A percentile compares a stretch with the other conserved stretches of the same genome.
phyloP scores from a whole-genome alignment of 106 monocot genomes.

The Acanthochlamys bracteata region DNA sequence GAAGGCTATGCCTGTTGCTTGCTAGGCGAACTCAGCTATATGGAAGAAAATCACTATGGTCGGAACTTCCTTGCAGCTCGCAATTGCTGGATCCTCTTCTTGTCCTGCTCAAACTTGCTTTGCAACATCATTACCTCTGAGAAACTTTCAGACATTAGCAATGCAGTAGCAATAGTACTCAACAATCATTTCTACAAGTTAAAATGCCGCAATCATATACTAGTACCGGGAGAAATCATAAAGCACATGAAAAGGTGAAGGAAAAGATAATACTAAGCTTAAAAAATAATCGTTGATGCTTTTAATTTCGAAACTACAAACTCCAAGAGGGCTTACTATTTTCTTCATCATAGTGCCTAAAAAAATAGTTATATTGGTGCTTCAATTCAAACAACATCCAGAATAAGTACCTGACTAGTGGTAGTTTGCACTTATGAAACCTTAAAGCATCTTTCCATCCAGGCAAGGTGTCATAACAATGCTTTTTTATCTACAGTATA shows the following conservation, averaged over 20 bases:
- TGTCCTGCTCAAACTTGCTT: slow-evolving; percentile 83
- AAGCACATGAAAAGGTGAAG: background rate
- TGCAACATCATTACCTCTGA: slow-evolving; percentile 78
- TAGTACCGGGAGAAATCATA: background rate
- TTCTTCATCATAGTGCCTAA: background rate
- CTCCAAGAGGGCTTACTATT: no score
- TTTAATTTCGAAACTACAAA: no score
- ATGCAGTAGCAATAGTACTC: background rate
- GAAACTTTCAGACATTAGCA: background rate
- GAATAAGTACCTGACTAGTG: no score
- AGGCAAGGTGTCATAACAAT: no score
- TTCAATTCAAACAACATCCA: no score
- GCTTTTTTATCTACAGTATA: no score
- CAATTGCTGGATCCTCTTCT: slow-evolving; percentile 65
- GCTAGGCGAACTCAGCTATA: no score
- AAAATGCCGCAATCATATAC: background rate
- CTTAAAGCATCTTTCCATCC: no score
- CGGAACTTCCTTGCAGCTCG: slow-evolving; percentile 75
- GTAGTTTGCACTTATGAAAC: no score
- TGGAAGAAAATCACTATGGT: slow-evolving; percentile 30
- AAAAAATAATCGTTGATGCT: no score
- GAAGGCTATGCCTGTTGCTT: no score
- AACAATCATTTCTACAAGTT: background rate
- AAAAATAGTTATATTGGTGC: no score
- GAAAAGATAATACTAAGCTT: background rate